Percentiles rank a stretch among this genome's conserved stretches.
These are phyloP conservation scores for Thielaviopsis ethacetica DNA, from an alignment of 2,329 filamentous ascomycete genomes.

Conservation along the genomic window DNA sequence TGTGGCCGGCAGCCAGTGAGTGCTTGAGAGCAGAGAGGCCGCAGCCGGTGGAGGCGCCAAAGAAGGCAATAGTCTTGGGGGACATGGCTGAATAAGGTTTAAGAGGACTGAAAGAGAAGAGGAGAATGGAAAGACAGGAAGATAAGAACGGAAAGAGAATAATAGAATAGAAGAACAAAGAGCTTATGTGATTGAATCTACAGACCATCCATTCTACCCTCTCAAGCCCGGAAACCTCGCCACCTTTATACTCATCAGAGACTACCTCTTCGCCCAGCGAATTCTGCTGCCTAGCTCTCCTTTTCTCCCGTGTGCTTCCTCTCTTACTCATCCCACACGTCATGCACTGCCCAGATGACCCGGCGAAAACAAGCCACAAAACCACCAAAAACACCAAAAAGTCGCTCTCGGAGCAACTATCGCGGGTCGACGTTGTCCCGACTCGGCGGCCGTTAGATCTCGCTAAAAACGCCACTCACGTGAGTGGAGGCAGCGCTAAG, in stretches of 20 bases:
- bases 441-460: background rate
- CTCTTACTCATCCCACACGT: no score
- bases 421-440: conserved; percentile 2
- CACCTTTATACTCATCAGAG: no score
- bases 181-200: no score
- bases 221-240: no score
- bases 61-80: conserved; percentile 29
- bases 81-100: background rate
- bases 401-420: background rate
- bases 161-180: no score
- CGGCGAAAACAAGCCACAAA: background rate
- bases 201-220: no score
- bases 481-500: conserved; percentile 1
- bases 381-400: no score
- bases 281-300: no score
- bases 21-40: conserved; percentile 30
- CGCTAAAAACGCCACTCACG: conserved; percentile 5
- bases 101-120: no score
- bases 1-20: conserved; percentile 28
- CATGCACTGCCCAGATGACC: no score
- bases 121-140: background rate
- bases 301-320: background rate
- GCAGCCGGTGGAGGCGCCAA: conserved; percentile 35
- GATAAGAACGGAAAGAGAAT: no score
- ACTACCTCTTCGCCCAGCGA: no score